These are phyloP conservation scores for Naumovozyma castellii DNA, from an alignment of 805 yeast genomes.

Conservation along the genomic window DNA sequence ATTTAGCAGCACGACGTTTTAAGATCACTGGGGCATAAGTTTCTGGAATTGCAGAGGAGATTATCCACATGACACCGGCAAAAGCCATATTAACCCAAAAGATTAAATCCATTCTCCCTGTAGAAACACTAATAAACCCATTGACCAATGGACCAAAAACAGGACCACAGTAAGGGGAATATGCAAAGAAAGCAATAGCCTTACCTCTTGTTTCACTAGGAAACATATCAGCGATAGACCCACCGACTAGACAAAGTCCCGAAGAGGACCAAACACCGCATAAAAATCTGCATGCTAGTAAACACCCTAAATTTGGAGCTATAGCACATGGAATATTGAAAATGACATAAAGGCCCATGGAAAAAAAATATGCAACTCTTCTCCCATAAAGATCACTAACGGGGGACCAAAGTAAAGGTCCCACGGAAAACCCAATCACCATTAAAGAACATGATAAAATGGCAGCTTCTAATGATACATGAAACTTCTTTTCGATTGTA, in stretches of 20 bases:
- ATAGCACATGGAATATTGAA: slow-evolving; percentile 85
- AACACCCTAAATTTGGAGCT: slow-evolving; percentile 71
- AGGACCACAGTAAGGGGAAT: slow-evolving; percentile 90
- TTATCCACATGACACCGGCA: slow-evolving; percentile 74
- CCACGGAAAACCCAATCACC: slow-evolving; percentile 83
- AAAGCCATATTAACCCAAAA: slow-evolving; percentile 92
- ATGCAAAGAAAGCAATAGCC: slow-evolving; percentile 85
- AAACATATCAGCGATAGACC: slow-evolving; percentile 84
- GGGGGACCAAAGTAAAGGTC: slow-evolving; percentile 88
- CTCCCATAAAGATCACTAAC: slow-evolving; percentile 79
- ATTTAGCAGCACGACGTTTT: slow-evolving; percentile 50
- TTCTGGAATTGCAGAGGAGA: slow-evolving; percentile 68
- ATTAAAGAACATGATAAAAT: slow-evolving; percentile 71
- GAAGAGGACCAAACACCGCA: slow-evolving; percentile 83
- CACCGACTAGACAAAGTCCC: slow-evolving; percentile 81
- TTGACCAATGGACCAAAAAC: slow-evolving; percentile 81
- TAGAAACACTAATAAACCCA: slow-evolving; percentile 70
- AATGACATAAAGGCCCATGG: slow-evolving; percentile 62
- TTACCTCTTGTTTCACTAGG: slow-evolving; percentile 68
- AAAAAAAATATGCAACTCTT: slow-evolving; percentile 69
- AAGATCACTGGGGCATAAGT: slow-evolving; percentile 80
- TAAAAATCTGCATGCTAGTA: slow-evolving; percentile 72
- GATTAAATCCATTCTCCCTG: slow-evolving; percentile 59
- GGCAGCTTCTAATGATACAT: slow-evolving; percentile 71
- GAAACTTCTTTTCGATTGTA: slow-evolving; percentile 53